Evolutionary conservation across 371 early-diverging fungal species (phyloP), one percentile per base, ranked within the genome.

Genomic region (Mucor mucedo): DNA sequence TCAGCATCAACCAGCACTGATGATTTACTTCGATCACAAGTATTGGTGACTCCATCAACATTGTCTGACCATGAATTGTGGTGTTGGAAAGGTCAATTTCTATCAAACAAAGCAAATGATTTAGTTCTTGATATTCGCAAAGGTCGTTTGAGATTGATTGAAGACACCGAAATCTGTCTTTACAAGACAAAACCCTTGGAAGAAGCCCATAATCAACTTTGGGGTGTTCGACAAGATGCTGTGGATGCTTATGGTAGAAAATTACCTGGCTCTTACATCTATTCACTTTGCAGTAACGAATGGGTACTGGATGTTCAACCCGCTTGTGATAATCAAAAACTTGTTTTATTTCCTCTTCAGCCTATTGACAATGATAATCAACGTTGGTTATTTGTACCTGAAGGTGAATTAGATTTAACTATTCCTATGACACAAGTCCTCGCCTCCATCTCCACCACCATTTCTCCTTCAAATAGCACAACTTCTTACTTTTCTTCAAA

Each of bases 91-190:
- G 77, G 71, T 27, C 71, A 70, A 54, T 69, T 72, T 42, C 35
- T 82, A 29, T 59, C 50, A 16, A 82, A 82, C 53, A 78, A 82
- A 62, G 77, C 77, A 33, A 77, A 66, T 3, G 66, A 59, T 14
- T 62, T 78, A 10, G 82, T 82, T 9, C 58, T 82, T 14, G 79
- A 78, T 55, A 78, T 82, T 58, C 77, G 82, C 16, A 82, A 82
- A 75, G 82, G 80, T 48, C 71, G 77, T 8, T 68, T 82, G 38
- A 68, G 79, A 52, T 56, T 82, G 52, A 75, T 82, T 60, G 82
- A 82, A 66, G 82, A 82, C 45, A 82, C 82, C 4, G 79, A 82
- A 42, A 75, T 82, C 21, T 82, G 82, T 52, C 60, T 82, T n/a
- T 78, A 71, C 44, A 44, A 68, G 27, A 59, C 69, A 50, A 82